These are phyloP conservation scores for Torulaspora microellipsoides DNA, from an alignment of 805 yeast species.

Conservation along the genomic window DNA sequence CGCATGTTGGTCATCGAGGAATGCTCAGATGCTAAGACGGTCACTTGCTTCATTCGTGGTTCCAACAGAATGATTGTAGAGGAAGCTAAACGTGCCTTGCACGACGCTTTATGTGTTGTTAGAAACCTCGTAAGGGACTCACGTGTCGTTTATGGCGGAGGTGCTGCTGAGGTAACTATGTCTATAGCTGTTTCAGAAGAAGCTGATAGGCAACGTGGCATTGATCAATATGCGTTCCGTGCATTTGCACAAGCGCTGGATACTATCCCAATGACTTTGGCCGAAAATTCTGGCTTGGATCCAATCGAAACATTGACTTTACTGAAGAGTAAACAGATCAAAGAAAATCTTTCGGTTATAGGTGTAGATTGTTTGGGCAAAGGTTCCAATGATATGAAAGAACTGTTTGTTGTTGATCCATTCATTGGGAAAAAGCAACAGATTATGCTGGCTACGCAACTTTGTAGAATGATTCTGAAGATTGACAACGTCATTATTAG, in stretches of 20 bases:
- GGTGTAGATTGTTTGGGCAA: slow-evolving; percentile 94
- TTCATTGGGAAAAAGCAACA: slow-evolving; percentile 97
- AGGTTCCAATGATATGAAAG: slow-evolving; percentile 89
- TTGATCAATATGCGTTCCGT: slow-evolving; percentile 96
- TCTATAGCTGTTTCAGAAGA: slow-evolving; percentile 86
- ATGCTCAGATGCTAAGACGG: slow-evolving; percentile 80
- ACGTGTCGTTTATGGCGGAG: slow-evolving; percentile 98
- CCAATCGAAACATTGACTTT: slow-evolving; percentile 86
- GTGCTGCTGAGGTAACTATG: slow-evolving; percentile 94
- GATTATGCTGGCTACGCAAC: slow-evolving; percentile 89
- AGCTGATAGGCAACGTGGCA: slow-evolving; percentile 90
- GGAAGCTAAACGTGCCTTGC: slow-evolving; percentile 93
- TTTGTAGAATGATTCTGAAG: slow-evolving; percentile 95
- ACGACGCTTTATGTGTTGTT: slow-evolving; percentile 95
- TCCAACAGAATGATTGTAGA: slow-evolving; percentile 97
- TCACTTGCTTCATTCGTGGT: slow-evolving; percentile 90
- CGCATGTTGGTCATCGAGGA: slow-evolving; percentile 94
- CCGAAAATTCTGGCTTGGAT: slow-evolving; percentile 94
- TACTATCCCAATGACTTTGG: slow-evolving; percentile 86
- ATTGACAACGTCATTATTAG: slow-evolving; percentile 93
- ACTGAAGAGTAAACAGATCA: slow-evolving; percentile 79
- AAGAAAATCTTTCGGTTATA: slow-evolving; percentile 60
- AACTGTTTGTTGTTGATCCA: slow-evolving; percentile 92
- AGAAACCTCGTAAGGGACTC: slow-evolving; percentile 89
- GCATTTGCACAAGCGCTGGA: slow-evolving; percentile 91